These are phyloP conservation scores for Geosmithia putterillii DNA, from an alignment of 2,329 filamentous ascomycete genomes.

Conservation along the genomic window DNA sequence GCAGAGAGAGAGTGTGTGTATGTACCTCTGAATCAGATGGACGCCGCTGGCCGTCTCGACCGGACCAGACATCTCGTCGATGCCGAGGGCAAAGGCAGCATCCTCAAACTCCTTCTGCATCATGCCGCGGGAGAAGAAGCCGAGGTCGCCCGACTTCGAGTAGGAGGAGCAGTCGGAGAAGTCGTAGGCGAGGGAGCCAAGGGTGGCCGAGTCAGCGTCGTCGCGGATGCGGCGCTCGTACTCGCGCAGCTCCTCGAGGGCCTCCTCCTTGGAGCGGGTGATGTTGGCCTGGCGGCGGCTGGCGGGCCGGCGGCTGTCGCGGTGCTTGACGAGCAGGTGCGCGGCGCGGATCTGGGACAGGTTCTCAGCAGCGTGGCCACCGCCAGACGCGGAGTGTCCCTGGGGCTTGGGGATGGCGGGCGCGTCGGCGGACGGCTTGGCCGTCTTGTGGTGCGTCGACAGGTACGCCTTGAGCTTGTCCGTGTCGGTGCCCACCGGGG, in stretches of 20 bases:
- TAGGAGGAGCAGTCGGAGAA: conserved; percentile 96
- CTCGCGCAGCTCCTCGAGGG: conserved; percentile 59
- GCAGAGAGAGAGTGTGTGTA: background rate
- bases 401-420: conserved; percentile 28
- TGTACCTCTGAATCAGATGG: conserved; percentile 88
- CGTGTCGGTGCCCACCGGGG: conserved; percentile 74
- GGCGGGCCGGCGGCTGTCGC: conserved; percentile 72
- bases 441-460: conserved; percentile 67
- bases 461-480: conserved; percentile 92
- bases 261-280: conserved; percentile 79
- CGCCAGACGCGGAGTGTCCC: background rate
- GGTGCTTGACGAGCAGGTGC: conserved; percentile 90
- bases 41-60: conserved; percentile 89
- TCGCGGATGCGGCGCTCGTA: conserved; percentile 67
- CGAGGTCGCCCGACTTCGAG: conserved; percentile 85
- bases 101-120: conserved; percentile 99
- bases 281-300: conserved; percentile 91
- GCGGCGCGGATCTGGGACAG: conserved; percentile 88
- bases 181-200: conserved; percentile 74
- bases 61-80: conserved; percentile 74
- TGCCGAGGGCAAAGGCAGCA: conserved; percentile 79
- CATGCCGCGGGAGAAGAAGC: conserved; percentile 85
- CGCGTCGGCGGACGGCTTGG: conserved; percentile 25
- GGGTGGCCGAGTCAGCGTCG: conserved; percentile 51
- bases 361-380: background rate